Percentiles rank a stretch among this genome's conserved stretches.
These are phyloP conservation scores for Colletotrichum echinochloae DNA, from an alignment of 2,329 filamentous ascomycete genomes.

Conservation along the genomic window DNA sequence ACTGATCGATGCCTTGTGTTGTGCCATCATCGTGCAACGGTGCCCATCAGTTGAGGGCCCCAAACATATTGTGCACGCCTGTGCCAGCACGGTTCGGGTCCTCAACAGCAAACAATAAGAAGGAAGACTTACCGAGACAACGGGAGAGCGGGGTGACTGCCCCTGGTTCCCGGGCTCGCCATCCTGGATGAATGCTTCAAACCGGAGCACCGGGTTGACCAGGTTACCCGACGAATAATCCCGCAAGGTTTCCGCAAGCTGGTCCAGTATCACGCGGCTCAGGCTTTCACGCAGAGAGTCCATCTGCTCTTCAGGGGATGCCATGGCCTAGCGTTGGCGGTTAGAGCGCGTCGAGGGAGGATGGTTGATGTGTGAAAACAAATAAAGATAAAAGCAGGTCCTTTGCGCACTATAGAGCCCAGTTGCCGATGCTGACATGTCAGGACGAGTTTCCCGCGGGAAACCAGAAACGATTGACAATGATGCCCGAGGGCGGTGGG, in stretches of 20 bases:
- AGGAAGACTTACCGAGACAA: conserved; percentile 39
- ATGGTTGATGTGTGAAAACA: neutral
- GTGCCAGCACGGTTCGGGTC: neutral
- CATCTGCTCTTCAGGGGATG: conserved; percentile 40
- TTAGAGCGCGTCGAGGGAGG: neutral
- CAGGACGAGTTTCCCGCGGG: conserved; percentile 5
- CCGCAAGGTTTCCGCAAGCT: conserved; percentile 38
- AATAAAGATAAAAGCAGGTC: neutral
- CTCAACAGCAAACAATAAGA: neutral
- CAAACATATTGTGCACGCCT: neutral
- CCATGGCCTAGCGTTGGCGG: conserved; percentile 30
- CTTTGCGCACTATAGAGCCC: conserved; percentile 5
- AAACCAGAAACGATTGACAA: conserved; percentile 5
- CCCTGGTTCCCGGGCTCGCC: conserved; percentile 35
- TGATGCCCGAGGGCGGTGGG: neutral
- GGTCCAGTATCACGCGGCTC: conserved; percentile 40
- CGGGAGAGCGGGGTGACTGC: conserved; percentile 38
- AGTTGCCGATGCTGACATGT: conserved; percentile 21
- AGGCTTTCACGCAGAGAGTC: conserved; percentile 38
- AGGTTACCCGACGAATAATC: conserved; percentile 40
- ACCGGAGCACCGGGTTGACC: conserved; percentile 39
- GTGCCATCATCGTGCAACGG: neutral
- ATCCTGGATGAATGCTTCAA: conserved; percentile 41
- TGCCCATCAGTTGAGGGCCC: neutral
- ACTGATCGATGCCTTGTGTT: neutral